These are phyloP conservation scores for Voacanga thouarsii DNA, from an alignment of 257 asterid genomes.

Conservation along the genomic window DNA sequence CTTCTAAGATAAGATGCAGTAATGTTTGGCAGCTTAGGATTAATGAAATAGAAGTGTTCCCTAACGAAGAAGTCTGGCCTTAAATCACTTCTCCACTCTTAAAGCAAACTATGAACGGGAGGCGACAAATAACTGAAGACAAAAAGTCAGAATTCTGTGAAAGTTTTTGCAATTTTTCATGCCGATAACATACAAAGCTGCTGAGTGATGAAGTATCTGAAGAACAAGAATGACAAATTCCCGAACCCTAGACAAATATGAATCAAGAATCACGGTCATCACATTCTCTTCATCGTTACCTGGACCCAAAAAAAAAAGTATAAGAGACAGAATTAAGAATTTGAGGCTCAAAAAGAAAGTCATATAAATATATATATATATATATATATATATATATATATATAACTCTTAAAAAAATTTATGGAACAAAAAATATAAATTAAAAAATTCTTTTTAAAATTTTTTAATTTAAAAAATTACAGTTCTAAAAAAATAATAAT, in stretches of 20 bases:
- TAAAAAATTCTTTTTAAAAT: too few species aligned
- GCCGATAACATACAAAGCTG: constrained; percentile 1
- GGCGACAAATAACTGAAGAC: constrained; percentile 19
- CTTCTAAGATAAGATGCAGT: background rate
- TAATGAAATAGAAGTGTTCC: background rate
- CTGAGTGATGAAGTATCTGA: constrained; percentile 22
- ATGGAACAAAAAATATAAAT: too few species aligned
- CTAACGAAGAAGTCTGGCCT: background rate
- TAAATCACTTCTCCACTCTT: background rate
- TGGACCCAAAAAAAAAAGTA: too few species aligned
- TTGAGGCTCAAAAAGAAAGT: too few species aligned
- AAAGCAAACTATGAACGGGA: constrained; percentile 1
- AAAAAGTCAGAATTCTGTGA: constrained; percentile 15
- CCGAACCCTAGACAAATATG: constrained; percentile 23
- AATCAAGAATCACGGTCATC: constrained; percentile 14
- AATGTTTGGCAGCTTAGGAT: background rate
- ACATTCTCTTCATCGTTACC: constrained; percentile 2
- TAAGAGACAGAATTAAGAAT: too few species aligned
- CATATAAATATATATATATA: too few species aligned
- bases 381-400: too few species aligned
- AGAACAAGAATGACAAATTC: constrained; percentile 31
- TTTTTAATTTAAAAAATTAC: too few species aligned
- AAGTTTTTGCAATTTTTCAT: background rate
- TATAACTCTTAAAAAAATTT: too few species aligned
- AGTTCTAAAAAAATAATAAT: too few species aligned